A percentile compares a stretch with the other conserved stretches of the same genome.
phyloP scores from a whole-genome alignment of 257 asterid species.

The Solanum tarijense region DNA sequence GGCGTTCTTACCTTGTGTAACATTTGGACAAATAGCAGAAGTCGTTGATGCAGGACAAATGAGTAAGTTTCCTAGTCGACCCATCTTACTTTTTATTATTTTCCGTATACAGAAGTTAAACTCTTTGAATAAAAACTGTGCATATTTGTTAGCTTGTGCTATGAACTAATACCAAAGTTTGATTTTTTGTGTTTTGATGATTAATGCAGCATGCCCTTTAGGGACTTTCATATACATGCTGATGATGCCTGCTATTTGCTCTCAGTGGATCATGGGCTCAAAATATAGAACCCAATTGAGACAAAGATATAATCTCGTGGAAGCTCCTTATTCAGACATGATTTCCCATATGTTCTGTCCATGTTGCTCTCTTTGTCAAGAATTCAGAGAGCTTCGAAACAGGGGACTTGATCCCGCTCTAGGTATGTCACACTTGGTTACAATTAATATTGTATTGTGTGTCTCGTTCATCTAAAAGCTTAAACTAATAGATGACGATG shows the following conservation, averaged over 20 bases:
- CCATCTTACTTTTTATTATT: background rate
- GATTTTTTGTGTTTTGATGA: background rate
- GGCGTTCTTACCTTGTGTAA: slow-evolving; percentile 33
- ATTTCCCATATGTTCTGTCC: slow-evolving; percentile 33
- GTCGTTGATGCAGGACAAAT: slow-evolving; percentile 31
- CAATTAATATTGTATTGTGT: background rate
- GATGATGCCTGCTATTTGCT: slow-evolving; percentile 34
- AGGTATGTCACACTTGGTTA: slow-evolving; percentile 8
- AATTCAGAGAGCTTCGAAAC: slow-evolving; percentile 34
- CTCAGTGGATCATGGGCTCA: slow-evolving; percentile 35
- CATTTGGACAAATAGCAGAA: slow-evolving; percentile 48
- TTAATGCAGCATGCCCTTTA: slow-evolving; percentile 25
- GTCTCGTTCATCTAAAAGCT: background rate
- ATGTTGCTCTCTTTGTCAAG: slow-evolving; percentile 44
- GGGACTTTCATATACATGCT: slow-evolving; percentile 27
- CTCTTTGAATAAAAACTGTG: background rate
- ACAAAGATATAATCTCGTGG: slow-evolving; percentile 28
- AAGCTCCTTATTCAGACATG: slow-evolving; percentile 38
- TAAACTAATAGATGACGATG: background rate
- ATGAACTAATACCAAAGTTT: background rate
- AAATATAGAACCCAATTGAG: slow-evolving; percentile 33
- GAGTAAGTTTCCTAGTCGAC: slow-evolving; percentile 10
- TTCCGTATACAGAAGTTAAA: background rate
- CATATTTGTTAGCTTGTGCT: background rate
- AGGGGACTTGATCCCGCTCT: slow-evolving; percentile 36